Evolutionary conservation across 257 asterid genomes (phyloP).

Genomic region (Nyctanthes arbortristis): DNA sequence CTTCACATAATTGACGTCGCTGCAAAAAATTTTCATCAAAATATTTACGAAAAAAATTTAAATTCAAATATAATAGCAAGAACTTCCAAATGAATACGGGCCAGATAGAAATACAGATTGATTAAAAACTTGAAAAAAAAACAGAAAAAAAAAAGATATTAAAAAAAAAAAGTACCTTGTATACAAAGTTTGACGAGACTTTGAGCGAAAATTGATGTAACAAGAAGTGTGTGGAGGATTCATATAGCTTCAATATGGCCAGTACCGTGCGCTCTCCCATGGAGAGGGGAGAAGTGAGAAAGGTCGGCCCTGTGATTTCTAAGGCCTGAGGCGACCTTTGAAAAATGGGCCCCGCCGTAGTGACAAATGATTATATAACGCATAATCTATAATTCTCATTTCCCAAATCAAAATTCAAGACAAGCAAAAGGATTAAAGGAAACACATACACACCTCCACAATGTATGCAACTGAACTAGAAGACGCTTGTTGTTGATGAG

Average conservation of each 20-base stretch:
- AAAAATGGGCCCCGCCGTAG: too few relatives aligned
- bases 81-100: background rate
- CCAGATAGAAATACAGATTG: background rate
- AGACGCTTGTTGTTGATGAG: too few relatives aligned
- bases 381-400: too few relatives aligned
- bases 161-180: slow-evolving; percentile 29
- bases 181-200: slow-evolving; percentile 11
- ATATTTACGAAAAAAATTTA: background rate
- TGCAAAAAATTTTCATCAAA: slow-evolving; percentile 15
- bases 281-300: background rate
- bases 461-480: too few relatives aligned
- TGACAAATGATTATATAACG: too few relatives aligned
- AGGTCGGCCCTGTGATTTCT: too few relatives aligned
- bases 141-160: too few relatives aligned
- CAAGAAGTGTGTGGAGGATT: slow-evolving; percentile 19
- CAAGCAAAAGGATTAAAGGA: too few relatives aligned
- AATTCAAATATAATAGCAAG: slow-evolving; percentile 10
- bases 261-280: background rate
- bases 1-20: slow-evolving; percentile 18
- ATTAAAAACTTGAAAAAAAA: background rate
- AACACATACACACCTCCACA: too few relatives aligned
- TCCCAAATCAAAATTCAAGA: too few relatives aligned
- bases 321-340: too few relatives aligned
- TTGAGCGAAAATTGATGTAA: slow-evolving; percentile 11
- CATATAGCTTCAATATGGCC: background rate